Base-by-base conservation (phyloP, 495 filamentous ascomycete species). In the Astrocystis sublimbata region DNA sequence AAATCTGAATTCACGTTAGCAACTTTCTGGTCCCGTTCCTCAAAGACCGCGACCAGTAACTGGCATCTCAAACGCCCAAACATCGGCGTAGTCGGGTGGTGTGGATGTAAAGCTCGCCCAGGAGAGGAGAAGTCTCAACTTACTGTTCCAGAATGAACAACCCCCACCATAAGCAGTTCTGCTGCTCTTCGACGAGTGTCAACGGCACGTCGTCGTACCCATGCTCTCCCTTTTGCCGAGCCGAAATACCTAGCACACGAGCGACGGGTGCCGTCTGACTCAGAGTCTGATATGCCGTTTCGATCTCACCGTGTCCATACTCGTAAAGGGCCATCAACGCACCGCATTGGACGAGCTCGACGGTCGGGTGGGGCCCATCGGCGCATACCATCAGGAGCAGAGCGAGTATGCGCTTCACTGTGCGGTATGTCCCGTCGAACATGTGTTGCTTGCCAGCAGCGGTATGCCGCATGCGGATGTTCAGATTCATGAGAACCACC, bases 71-170 rank as follows among this genome's bases (percentile, higher is more conserved):
- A 26, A 19, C 9, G 4, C 36, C 24, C 15, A n/a, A 15, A 23
- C 17, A 57, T 57, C n/a, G 54, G 17, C 28, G 17, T 13, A 26
- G 30, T 42, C 24, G 4, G 28, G 40, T 12, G 10, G 15, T 19
- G 23, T 10, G 17, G 17, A 15, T 31, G 24, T 26, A n/a, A 2
- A 17, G 8, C 10, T 38, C 2, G 15, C 24, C 13, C 12, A 56
- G 36, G 10, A 6, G 12, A 30, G 28, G 15, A 6, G 12, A 30
- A 35, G 15, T n/a, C 33, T 35, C 6, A 24, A 71, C 71, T 70
- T 49, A 71, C 71, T 69, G 67, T 52, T 74, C 71, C 8, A 74
- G 60, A 19, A 74, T 74, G 57, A 74, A 71, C 62, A 74, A 50
- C 0, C 63, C 69, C 71, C 71, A 74, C 67, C 70, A 74, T n/a